Evolutionary conservation across 2,329 filamentous ascomycete genomes (phyloP), one percentile per base, ranked within the genome.

Genomic region (Calonectria hongkongensis): DNA sequence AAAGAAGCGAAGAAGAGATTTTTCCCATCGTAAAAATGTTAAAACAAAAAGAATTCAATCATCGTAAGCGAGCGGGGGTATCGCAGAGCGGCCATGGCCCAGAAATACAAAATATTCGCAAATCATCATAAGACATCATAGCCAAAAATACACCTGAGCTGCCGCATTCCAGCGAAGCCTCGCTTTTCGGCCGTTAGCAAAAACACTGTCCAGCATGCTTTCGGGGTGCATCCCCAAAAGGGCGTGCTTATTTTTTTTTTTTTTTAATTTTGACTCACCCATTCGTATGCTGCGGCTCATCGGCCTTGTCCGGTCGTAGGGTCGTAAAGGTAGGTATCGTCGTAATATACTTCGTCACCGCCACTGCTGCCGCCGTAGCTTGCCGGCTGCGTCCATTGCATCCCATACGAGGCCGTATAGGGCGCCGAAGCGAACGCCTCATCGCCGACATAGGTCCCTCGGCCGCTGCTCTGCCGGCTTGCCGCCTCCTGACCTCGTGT

Each of bases 401-500:
- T 66, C 25, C 73, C 74, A 58, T 80, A 80, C 5, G 81, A 74
- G 25, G 75, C 71, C 18, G 74, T 71, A 71, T 83, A 84, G 4
- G 81, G 74, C 18, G 75, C 79, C 41, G 78, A 76, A 27, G 78
- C 71, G 66, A 82, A 81, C 30, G 75, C 72, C 60, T 86, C 85
- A 56, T 84, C 85, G 54, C 78, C 82, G 39, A 79, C 72, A 66
- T 83, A 83, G 63, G 83, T 86, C 66, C 79, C 84, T 18, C 81
- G 81, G 10, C 83, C 82, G 76, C 85, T 86, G 71, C 58, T 63
- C 10, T 85, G 85, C 39, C 84, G 83, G 76, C 86, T 87, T 71
- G 86, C 84, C 9, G 83, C 83, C 76, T 89, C 88, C 78, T 89
- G 88, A 56, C 89, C 89, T 64, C 86, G 84, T 9, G 86, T 82